These are phyloP conservation scores for Acmispon strigosus DNA, from an alignment of 306 rosid genomes.

Conservation along the genomic window DNA sequence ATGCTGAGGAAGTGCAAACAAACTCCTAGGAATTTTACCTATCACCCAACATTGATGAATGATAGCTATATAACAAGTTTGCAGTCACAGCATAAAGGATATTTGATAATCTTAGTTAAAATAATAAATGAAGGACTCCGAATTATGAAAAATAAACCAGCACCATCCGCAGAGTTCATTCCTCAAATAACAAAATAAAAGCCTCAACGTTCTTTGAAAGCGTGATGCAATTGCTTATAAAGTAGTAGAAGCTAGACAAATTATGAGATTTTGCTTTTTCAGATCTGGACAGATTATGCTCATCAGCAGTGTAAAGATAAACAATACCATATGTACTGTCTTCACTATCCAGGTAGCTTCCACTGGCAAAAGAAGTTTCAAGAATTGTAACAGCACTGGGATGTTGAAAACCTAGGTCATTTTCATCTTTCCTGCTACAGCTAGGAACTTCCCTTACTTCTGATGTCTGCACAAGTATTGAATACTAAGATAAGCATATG, in stretches of 20 bases:
- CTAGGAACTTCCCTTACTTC: conserved; percentile 42
- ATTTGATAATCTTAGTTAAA: not conserved
- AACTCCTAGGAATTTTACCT: conserved; percentile 7
- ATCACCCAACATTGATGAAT: not conserved
- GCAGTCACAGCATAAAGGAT: not conserved
- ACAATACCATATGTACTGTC: conserved; percentile 50
- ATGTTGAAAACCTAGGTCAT: conserved; percentile 20
- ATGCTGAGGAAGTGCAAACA: conserved; percentile 8
- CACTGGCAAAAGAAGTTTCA: conserved; percentile 27
- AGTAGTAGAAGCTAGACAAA: not conserved
- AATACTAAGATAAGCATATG: conserved; percentile 3
- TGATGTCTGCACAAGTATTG: conserved; percentile 47
- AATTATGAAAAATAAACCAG: not conserved
- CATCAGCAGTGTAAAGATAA: conserved; percentile 8
- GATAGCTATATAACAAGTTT: not conserved
- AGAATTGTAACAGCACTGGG: conserved; percentile 3
- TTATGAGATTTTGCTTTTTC: not conserved
- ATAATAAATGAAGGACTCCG: not conserved
- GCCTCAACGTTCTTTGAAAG: not conserved
- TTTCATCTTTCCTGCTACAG: conserved; percentile 40
- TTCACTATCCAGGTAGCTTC: conserved; percentile 45
- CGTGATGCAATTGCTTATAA: not conserved
- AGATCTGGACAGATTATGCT: not conserved
- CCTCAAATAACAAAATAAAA: not conserved
- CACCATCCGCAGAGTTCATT: not conserved